Base-by-base conservation (phyloP, 2,329 filamentous ascomycete species). In the Sclerotinia sclerotiorum region DNA sequence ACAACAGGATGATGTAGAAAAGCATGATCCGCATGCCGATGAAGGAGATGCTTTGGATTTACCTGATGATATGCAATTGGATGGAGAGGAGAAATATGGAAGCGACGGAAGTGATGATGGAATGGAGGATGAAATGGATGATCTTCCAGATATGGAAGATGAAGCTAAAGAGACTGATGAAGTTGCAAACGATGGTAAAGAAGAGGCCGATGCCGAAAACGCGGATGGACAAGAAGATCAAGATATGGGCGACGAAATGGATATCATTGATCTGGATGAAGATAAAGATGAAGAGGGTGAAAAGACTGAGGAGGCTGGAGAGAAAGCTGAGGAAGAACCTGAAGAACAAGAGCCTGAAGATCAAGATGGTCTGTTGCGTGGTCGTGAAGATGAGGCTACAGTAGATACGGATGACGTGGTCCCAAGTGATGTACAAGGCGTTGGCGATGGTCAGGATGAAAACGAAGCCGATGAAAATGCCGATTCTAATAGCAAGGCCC, bases 1-100 rank as follows among this genome's bases (percentile, higher is more conserved):
- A 39, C 76, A 76, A 69, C 80, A 81, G 62, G 80, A 88, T 69
- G 86, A 90, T 65, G 82, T 82, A 65, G 88, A 91, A 77, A 83
- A 86, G 69, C 84, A 87, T 69, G 89, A 92, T 78, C 85, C 87
- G 7, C 84, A 90, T 77, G 82, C 87, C 17, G 84, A 90, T 71
- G 87, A 92, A 75, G 86, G 88, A 72, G 84, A 91, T 65, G 85
- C 85, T 7, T 82, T 92, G 54, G 89, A 92, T 65, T 80, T 92
- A 46, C 89, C 89, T 1, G 89, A 92, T 35, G 88, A 92, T 71
- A 86, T 92, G 79, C 84, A 90, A 70, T 83, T 92, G 70, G 89
- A 90, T 76, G 87, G 86, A 3, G 81, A 87, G 64, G 83, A 84
- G n/a, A 80, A 83, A 51, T 79, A 80, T 35, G 82, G 84, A 17